Percentiles rank a stretch among this genome's conserved stretches.
These are phyloP conservation scores for Saprolegnia diclina DNA, from an alignment of 352 stramenopile species.

Conservation along the genomic window DNA sequence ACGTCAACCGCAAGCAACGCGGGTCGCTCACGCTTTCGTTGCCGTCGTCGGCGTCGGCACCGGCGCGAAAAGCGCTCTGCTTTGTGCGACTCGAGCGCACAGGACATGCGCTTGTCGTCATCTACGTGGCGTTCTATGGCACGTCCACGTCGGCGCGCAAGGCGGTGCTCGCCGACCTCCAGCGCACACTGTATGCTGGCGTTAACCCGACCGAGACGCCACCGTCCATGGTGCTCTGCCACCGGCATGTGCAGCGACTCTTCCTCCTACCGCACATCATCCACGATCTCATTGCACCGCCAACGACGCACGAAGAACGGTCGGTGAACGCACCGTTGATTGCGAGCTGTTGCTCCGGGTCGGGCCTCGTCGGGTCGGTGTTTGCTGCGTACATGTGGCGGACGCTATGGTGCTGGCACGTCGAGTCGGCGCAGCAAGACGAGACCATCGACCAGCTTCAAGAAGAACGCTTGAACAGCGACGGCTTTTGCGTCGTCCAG, in stretches of 20 bases:
- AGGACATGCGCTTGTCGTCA: conserved; percentile 64
- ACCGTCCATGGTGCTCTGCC: conserved; percentile 44
- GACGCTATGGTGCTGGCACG: conserved; percentile 77
- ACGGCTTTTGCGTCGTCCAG: conserved; percentile 15
- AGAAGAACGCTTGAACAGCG: neutral
- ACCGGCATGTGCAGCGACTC: conserved; percentile 75
- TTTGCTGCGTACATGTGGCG: conserved; percentile 87
- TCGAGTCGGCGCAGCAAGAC: conserved; percentile 30
- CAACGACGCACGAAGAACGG: conserved; percentile 23
- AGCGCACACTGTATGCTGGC: conserved; percentile 47
- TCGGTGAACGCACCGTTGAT: conserved; percentile 36
- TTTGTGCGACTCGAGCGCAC: conserved; percentile 80
- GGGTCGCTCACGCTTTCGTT: conserved; percentile 10
- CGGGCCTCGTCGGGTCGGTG: conserved; percentile 63
- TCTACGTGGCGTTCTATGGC: conserved; percentile 86
- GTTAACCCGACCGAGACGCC: conserved; percentile 36
- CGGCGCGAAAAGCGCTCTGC: conserved; percentile 48
- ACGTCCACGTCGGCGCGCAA: conserved; percentile 53
- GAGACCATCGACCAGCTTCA: conserved; percentile 19
- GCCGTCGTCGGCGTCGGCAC: neutral
- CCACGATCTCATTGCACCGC: conserved; percentile 21
- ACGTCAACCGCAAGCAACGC: conserved; percentile 24
- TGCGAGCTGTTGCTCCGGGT: conserved; percentile 59
- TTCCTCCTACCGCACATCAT: conserved; percentile 5
- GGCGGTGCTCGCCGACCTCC: conserved; percentile 66